Base-by-base conservation (phyloP, 2,329 filamentous ascomycete species). In the Penicillium janthinellum region DNA sequence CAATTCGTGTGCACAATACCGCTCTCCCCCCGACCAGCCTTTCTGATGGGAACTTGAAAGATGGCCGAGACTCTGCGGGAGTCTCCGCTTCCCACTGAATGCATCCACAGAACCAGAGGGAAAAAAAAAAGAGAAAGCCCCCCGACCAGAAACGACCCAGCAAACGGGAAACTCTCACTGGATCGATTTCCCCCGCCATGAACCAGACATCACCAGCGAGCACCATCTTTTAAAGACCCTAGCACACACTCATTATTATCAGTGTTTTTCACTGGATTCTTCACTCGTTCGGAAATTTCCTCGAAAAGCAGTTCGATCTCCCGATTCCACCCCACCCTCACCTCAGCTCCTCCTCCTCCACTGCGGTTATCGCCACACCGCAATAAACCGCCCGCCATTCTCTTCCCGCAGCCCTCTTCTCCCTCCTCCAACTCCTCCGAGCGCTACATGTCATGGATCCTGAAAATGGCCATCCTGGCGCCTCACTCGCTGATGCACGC, bases 401-500 rank as follows among this genome's bases (percentile, higher is more conserved):
- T 48, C 31, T 31, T 58, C 41, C 44, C 49, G 8, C 12, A 17
- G 17, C 2, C 25, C 34, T 25, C 44, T 48, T 44, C 22, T 45
- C 34, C 17, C 31, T 59, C 57, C 31, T 22, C 28, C 20, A 17
- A 17, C 17, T 37, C 39, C 25, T 28, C 25, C 25, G 14, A 44
- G 39, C 34, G 25, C 39, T 53, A 20, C 17, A 65, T 62, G 49
- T 52, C 49, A 71, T 70, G 65, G 71, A 67, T 48, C 17, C 56
- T 56, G 61, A 64, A 22, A 60, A 67, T 63, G 57, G 66, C 51
- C 60, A 64, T 35, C 67, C 64, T 56, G 59, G 64, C 56, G 60
- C 67, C 64, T 63, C 67, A n/a, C 57, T 60, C 51, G 63, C 60
- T 60, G 52, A 88, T 45, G 73, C 69, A 39, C 72, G 71, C 79